These are phyloP conservation scores for Fusarium pseudonygamai DNA, from an alignment of 2,329 filamentous ascomycete genomes.

Conservation along the genomic window DNA sequence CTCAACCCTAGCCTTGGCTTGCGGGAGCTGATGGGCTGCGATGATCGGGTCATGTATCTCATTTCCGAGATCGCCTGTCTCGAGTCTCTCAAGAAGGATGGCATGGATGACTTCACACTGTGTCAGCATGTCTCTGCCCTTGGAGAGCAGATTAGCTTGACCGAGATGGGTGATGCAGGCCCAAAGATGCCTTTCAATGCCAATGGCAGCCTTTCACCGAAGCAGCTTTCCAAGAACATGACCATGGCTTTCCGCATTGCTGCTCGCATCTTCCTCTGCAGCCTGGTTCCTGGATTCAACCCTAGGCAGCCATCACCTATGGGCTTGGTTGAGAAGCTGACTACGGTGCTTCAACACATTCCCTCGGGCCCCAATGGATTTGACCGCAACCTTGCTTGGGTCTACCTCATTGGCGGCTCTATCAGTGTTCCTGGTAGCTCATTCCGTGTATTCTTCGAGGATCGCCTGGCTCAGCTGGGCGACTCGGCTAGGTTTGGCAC, in stretches of 20 bases:
- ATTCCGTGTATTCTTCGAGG: constrained; percentile 82
- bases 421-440: constrained; percentile 76
- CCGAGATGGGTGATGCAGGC: constrained; percentile 71
- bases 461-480: constrained; percentile 78
- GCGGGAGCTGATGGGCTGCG: constrained; percentile 95
- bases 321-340: constrained; percentile 81
- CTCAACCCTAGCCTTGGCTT: constrained; percentile 74
- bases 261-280: constrained; percentile 96
- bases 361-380: constrained; percentile 84
- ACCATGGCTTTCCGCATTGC: constrained; percentile 91
- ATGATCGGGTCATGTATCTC: constrained; percentile 96
- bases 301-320: constrained; percentile 77
- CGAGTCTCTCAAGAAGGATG: constrained; percentile 84
- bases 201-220: constrained; percentile 80
- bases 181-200: constrained; percentile 70
- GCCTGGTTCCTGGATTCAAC: constrained; percentile 87
- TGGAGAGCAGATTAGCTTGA: constrained; percentile 84
- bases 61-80: constrained; percentile 98
- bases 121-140: constrained; percentile 92
- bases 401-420: constrained; percentile 86
- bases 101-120: constrained; percentile 85
- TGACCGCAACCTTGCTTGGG: constrained; percentile 92
- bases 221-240: constrained; percentile 87
- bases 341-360: constrained; percentile 80
- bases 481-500: constrained; percentile 83